Evolutionary conservation across 2,329 filamentous ascomycete genomes (phyloP).

Genomic region (Penicillium sp.): DNA sequence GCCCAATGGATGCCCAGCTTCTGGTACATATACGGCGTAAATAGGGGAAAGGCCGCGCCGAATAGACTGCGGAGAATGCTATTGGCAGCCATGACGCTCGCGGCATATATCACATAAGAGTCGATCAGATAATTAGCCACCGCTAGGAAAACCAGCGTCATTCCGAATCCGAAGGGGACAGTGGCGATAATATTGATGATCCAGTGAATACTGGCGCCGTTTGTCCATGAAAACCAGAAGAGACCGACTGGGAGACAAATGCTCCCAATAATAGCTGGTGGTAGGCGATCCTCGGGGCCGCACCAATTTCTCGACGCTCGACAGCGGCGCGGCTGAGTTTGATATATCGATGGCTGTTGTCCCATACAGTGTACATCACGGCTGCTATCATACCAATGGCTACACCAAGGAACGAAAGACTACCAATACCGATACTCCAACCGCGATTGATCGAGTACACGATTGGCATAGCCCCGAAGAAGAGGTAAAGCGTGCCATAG

Average conservation of each 20-base stretch:
- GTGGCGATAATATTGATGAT: slow-evolving; percentile 53
- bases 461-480: slow-evolving; percentile 53
- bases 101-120: slow-evolving; percentile 35
- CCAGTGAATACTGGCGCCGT: slow-evolving; percentile 31
- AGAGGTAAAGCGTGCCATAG: slow-evolving; percentile 41
- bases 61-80: slow-evolving; percentile 42
- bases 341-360: too few species aligned
- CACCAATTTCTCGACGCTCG: too few species aligned
- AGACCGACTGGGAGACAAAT: not conserved
- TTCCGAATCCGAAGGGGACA: slow-evolving; percentile 44
- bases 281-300: too few species aligned
- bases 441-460: slow-evolving; percentile 40
- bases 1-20: slow-evolving; percentile 41
- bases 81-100: slow-evolving; percentile 45
- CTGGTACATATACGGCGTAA: slow-evolving; percentile 33
- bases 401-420: slow-evolving; percentile 50
- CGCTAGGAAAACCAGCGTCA: slow-evolving; percentile 19
- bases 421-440: slow-evolving; percentile 47
- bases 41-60: slow-evolving; percentile 41
- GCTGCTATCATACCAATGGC: slow-evolving; percentile 40
- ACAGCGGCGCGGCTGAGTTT: too few species aligned
- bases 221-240: not conserved
- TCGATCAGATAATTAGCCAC: slow-evolving; percentile 31
- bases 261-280: too few species aligned
- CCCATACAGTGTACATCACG: slow-evolving; percentile 33